Evolutionary conservation across 176 grass and related monocot genomes (phyloP).

Genomic region (Themeda triandra): DNA sequence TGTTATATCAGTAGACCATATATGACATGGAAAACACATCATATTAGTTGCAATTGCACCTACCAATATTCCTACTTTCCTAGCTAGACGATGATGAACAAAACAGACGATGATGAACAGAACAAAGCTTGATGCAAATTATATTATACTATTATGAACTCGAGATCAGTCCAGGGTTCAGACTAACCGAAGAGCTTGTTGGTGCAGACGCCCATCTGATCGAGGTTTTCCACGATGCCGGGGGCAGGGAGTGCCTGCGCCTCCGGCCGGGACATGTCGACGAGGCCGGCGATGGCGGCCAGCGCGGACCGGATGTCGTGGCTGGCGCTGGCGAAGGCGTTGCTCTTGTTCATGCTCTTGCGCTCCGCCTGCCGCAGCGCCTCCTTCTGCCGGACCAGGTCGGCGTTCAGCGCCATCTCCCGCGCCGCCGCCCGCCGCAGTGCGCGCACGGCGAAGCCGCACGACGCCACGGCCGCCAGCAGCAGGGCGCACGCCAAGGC

Average conservation of each 20-base stretch:
- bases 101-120: not conserved
- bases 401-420: constrained; percentile 40
- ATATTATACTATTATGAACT: not conserved
- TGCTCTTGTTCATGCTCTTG: constrained; percentile 92
- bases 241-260: not conserved
- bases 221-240: constrained; percentile 35
- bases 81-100: not conserved
- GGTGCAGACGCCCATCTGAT: constrained; percentile 48
- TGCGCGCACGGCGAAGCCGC: not conserved
- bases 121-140: not conserved
- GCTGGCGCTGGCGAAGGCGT: constrained; percentile 65
- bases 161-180: not conserved
- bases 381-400: constrained; percentile 60
- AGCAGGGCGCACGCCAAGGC: not conserved
- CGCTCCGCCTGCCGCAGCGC: constrained; percentile 68
- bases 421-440: constrained; percentile 2
- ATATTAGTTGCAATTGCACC: not conserved
- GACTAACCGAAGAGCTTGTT: constrained; percentile 68
- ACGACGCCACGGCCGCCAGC: not conserved
- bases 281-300: constrained; percentile 35
- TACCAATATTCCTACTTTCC: not conserved
- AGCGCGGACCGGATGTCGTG: constrained; percentile 71
- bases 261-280: constrained; percentile 42
- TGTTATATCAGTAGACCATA: not conserved
- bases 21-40: not conserved